Conservation (phyloP, 1,284 basidiomycete genomes). For the Cerrena zonata region DNA sequence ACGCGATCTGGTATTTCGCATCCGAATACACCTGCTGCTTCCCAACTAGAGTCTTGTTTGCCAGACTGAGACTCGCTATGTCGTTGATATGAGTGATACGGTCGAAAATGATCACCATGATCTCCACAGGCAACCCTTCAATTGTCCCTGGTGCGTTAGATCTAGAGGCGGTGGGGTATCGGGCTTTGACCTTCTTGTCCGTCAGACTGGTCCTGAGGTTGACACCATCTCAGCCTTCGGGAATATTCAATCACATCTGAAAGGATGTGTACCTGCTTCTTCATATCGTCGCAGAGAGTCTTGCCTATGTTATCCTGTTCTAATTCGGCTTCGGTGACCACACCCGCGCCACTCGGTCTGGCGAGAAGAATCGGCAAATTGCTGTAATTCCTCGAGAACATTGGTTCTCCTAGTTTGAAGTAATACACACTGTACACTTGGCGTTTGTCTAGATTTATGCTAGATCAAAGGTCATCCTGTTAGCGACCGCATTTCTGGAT, state of each 20-base stretch:
- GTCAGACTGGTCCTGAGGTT: no score
- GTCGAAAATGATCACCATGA: not conserved
- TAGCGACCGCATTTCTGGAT: no score
- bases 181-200: no score
- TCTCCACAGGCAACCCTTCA: not conserved
- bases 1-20: not conserved
- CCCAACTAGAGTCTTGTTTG: slow-evolving; percentile 8
- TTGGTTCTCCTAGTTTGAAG: not conserved
- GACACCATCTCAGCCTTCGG: not conserved
- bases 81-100: not conserved
- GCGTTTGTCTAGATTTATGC: not conserved
- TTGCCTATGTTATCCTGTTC: not conserved
- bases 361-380: not conserved
- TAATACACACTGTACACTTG: not conserved
- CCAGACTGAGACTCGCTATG: slow-evolving; percentile 7
- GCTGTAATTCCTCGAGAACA: not conserved
- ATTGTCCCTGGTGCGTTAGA: not conserved
- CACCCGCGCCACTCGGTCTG: not conserved
- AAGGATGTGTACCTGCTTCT: not conserved
- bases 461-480: no score
- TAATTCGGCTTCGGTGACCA: not conserved
- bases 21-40: slow-evolving; percentile 4
- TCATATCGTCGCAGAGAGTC: no score
- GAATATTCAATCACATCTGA: not conserved
- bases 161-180: not conserved